These are phyloP conservation scores for Emergomyces africanus DNA, from an alignment of 2,329 filamentous ascomycete species.

Conservation along the genomic window DNA sequence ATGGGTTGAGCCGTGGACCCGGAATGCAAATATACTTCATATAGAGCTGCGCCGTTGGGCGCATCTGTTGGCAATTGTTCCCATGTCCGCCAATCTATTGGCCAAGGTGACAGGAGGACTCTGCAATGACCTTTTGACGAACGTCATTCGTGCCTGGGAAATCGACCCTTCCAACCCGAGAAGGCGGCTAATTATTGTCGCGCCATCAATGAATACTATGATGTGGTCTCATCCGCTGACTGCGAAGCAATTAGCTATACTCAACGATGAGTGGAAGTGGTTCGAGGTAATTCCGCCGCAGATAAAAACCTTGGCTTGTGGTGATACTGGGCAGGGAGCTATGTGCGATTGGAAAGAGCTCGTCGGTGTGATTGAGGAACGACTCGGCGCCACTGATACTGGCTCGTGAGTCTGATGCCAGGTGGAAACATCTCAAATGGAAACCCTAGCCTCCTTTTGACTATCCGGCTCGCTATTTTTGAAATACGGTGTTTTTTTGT, in stretches of 20 bases:
- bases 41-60: slow-evolving; percentile 81
- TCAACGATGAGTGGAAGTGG: slow-evolving; percentile 62
- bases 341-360: slow-evolving; percentile 69
- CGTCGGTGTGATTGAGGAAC: slow-evolving; percentile 47
- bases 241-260: slow-evolving; percentile 49
- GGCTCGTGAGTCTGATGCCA: too few species aligned
- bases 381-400: slow-evolving; percentile 7
- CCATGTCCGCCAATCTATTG: slow-evolving; percentile 70
- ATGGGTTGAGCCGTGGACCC: slow-evolving; percentile 65
- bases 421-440: background rate
- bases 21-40: slow-evolving; percentile 71
- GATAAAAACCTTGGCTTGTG: slow-evolving; percentile 53
- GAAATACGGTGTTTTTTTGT: background rate
- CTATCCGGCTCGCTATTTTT: background rate
- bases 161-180: slow-evolving; percentile 33
- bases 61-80: slow-evolving; percentile 65
- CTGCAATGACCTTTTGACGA: slow-evolving; percentile 60
- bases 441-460: background rate
- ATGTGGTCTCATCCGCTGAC: slow-evolving; percentile 84
- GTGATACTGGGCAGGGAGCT: slow-evolving; percentile 63
- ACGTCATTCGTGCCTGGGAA: slow-evolving; percentile 81
- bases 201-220: slow-evolving; percentile 68
- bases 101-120: slow-evolving; percentile 73
- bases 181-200: slow-evolving; percentile 54
- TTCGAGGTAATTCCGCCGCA: slow-evolving; percentile 11